phyloP scores from a whole-genome alignment of 2,329 filamentous ascomycete species.

The Cephalotrichum gorgonifer region DNA sequence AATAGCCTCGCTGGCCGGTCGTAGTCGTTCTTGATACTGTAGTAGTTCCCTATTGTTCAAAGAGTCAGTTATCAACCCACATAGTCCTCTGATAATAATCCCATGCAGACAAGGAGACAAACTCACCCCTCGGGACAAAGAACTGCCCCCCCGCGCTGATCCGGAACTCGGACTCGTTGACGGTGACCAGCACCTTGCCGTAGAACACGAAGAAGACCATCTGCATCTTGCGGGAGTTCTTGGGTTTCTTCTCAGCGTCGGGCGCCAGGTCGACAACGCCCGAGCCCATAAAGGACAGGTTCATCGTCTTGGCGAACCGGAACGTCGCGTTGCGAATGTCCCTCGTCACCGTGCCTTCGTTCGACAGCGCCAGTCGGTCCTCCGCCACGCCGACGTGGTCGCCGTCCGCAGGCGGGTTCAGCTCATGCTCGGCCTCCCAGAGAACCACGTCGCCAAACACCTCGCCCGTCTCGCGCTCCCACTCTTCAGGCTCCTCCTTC shows the following conservation, averaged over 20 bases:
- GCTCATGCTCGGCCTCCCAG: conserved; percentile 51
- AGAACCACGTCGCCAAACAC: conserved; percentile 53
- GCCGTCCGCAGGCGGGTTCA: conserved; percentile 39
- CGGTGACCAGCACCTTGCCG: conserved; percentile 70
- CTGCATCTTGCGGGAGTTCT: conserved; percentile 93
- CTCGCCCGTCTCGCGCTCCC: conserved; percentile 59
- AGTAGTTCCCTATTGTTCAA: conserved; percentile 69
- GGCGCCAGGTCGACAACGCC: conserved; percentile 84
- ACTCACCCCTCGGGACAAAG: conserved; percentile 88
- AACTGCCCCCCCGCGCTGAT: conserved; percentile 84
- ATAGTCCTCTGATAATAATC: too few relatives aligned
- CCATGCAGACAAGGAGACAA: conserved; percentile 3
- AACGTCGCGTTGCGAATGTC: conserved; percentile 61
- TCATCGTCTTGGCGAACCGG: conserved; percentile 80
- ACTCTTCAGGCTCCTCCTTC: conserved; percentile 51
- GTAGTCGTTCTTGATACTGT: conserved; percentile 78
- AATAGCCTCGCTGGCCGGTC: conserved; percentile 68
- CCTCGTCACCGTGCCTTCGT: conserved; percentile 43
- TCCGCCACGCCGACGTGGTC: conserved; percentile 43
- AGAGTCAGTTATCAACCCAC: too few relatives aligned
- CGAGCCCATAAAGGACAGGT: conserved; percentile 74
- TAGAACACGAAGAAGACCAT: conserved; percentile 90
- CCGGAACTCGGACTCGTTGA: conserved; percentile 66
- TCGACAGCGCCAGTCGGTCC: conserved; percentile 46
- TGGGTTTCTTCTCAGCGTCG: conserved; percentile 72